Evolutionary conservation across 2,329 filamentous ascomycete genomes (phyloP).

Genomic region (Chaetomiaceae sp.): DNA sequence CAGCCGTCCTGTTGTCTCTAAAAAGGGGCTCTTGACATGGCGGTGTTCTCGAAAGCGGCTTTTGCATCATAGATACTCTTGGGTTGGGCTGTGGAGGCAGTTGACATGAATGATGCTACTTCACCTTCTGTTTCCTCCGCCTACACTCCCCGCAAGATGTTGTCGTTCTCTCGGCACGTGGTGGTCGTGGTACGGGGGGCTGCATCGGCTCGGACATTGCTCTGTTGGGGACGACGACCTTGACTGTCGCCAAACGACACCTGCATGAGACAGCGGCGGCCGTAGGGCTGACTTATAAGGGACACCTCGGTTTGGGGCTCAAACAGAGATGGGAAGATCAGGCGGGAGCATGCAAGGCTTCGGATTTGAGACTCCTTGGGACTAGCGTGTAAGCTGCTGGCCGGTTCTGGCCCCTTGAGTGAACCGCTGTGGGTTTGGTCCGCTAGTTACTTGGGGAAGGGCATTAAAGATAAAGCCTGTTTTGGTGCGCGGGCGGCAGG

Average conservation of each 20-base stretch:
- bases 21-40: no score
- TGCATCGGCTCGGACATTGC: slow-evolving; percentile 36
- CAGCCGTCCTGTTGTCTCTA: background rate
- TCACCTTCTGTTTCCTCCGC: slow-evolving; percentile 48
- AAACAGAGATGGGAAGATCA: slow-evolving; percentile 12
- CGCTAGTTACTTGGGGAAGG: background rate
- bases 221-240: slow-evolving; percentile 10
- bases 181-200: slow-evolving; percentile 23
- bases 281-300: slow-evolving; percentile 30
- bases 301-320: slow-evolving; percentile 10
- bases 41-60: background rate
- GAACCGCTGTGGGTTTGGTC: no score
- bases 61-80: background rate
- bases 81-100: background rate
- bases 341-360: slow-evolving; percentile 24
- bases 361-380: slow-evolving; percentile 24
- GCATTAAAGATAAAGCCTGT: background rate
- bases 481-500: background rate
- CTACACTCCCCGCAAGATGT: slow-evolving; percentile 49
- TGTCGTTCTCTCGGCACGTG: slow-evolving; percentile 33
- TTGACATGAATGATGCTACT: slow-evolving; percentile 2
- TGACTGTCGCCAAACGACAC: slow-evolving; percentile 3
- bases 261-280: slow-evolving; percentile 10
- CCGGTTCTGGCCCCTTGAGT: slow-evolving; percentile 7
- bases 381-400: slow-evolving; percentile 20